These are phyloP conservation scores for Groenewaldozyma auringiensis DNA, from an alignment of 1,139 yeast species.

Conservation along the genomic window DNA sequence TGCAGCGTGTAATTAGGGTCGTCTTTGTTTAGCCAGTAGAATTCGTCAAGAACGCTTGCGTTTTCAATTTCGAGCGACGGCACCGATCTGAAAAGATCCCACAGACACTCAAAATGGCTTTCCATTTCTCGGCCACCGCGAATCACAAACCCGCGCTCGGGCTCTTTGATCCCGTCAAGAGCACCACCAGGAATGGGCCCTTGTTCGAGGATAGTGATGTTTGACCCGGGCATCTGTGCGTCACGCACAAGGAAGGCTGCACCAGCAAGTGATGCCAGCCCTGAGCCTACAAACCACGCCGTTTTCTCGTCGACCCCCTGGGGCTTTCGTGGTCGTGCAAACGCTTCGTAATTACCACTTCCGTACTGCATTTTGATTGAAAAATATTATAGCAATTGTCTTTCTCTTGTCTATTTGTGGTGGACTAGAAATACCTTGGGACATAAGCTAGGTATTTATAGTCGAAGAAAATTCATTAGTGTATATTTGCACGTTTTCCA, in stretches of 20 bases:
- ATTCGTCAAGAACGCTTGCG: not conserved
- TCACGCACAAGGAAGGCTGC: constrained; percentile 3
- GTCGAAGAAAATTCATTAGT: too few relatives aligned
- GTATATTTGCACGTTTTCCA: too few relatives aligned
- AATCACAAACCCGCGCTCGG: not conserved
- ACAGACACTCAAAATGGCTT: constrained; percentile 1
- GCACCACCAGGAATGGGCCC: not conserved
- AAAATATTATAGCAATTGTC: too few relatives aligned
- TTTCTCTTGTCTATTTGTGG: too few relatives aligned
- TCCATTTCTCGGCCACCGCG: constrained; percentile 5
- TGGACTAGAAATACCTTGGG: too few relatives aligned
- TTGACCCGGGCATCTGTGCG: not conserved
- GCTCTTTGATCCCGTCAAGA: constrained; percentile 3
- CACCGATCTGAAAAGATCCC: constrained; percentile 1
- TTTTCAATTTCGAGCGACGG: constrained; percentile 1
- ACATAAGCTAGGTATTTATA: too few relatives aligned
- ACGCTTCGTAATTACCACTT: constrained; percentile 1
- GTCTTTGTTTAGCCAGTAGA: constrained; percentile 1
- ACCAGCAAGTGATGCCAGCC: constrained; percentile 2
- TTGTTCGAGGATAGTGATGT: constrained; percentile 3
- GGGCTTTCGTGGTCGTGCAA: constrained; percentile 3
- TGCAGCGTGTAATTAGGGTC: not conserved
- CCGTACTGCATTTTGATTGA: not conserved
- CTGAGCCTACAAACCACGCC: constrained; percentile 4
- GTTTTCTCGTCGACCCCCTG: constrained; percentile 2